Evolutionary conservation across 495 filamentous ascomycete species (phyloP), one percentile per base, ranked within the genome.

Genomic region (Mycothermus thermophilus): DNA sequence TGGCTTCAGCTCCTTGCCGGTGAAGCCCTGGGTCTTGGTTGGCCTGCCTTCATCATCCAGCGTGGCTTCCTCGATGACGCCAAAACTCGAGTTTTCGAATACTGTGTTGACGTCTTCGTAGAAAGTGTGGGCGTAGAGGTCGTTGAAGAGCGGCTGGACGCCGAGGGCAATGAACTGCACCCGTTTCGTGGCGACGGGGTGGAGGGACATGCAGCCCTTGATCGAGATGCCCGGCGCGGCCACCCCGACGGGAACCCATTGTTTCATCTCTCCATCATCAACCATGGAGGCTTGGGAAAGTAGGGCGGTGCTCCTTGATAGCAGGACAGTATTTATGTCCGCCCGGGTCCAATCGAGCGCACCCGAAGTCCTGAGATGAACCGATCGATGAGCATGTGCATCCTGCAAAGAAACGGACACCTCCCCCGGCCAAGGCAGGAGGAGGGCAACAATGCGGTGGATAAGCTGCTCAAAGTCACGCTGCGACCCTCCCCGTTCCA

Each of bases 91-190:
- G 24, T 65, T 64, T 16, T 66, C 57, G 59, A 97, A 88, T 3
- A 87, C 38, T 14, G 68, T 63, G 48, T 96, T 96, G 32, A 93
- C 59, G 43, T 82, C 79, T 29, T 79, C 74, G 44, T 82, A 87
- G 1, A 96, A 46, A 8, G 84, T 36, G 40, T 79, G 87, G 8
- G 72, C 60, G 3, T 64, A 64, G 21, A 57, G 57, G 13, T 67
- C 62, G 34, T 59, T 62, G 10, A 64, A 43, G 3, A 84, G 20
- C 1, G 79, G 77, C 16, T 67, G 57, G 11, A 79, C 68, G 1
- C 79, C 83, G 17, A 92, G 51, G 8, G 79, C 79, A 16, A 95
- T 72, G 45, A 92, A 93, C 42, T 95, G 86, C 5, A 70, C 54
- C 6, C 72, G 70, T 44, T 76, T 84, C 2, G 72, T 80, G 4